Evolutionary conservation across 257 asterid genomes (phyloP).

Genomic region (Penstemon davidsonii): DNA sequence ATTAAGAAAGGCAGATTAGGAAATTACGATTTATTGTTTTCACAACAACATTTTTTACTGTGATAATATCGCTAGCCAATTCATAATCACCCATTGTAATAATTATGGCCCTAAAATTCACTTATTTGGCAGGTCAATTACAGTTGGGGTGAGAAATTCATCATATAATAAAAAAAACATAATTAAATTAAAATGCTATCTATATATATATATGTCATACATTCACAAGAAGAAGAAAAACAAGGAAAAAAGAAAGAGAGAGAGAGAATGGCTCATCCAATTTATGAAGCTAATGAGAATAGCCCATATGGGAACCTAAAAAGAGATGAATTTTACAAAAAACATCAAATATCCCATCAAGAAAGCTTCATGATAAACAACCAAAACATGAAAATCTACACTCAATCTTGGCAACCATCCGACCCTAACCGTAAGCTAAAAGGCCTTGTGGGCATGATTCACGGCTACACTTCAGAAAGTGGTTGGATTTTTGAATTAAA

Average conservation of each 20-base stretch:
- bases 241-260: background rate
- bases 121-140: conserved; percentile 31
- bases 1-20: no score
- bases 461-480: conserved; percentile 79
- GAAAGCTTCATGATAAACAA: conserved; percentile 57
- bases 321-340: conserved; percentile 56
- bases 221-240: conserved; percentile 6
- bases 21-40: no score
- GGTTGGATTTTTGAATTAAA: conserved; percentile 78
- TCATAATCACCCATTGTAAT: no score
- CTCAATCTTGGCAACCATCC: conserved; percentile 71
- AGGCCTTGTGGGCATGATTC: conserved; percentile 78
- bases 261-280: conserved; percentile 47
- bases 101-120: conserved; percentile 2
- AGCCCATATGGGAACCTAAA: conserved; percentile 72
- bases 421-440: conserved; percentile 18
- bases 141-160: conserved; percentile 32
- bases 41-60: no score
- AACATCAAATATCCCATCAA: conserved; percentile 56
- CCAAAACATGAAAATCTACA: conserved; percentile 48
- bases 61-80: no score
- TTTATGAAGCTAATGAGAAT: conserved; percentile 62
- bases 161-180: conserved; percentile 1
- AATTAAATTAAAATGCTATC: background rate
- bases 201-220: conserved; percentile 1